Base-by-base conservation (phyloP, 306 rosid species). In the Vigna nakashimae region DNA sequence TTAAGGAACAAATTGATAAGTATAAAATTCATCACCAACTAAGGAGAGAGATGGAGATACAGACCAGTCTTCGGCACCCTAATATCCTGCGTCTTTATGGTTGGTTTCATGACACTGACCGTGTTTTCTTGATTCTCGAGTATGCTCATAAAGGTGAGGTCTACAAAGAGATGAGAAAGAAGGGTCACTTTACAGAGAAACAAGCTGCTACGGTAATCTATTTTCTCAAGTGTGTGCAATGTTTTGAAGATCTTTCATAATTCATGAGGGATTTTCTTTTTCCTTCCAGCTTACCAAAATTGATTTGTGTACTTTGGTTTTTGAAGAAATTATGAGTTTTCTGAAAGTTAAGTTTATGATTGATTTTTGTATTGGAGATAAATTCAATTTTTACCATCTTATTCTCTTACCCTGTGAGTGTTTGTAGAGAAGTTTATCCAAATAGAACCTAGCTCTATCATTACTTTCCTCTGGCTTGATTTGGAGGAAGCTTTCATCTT, bases 141-240 rank as follows among this genome's bases (percentile, higher is more conserved):
- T 93, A 91, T 52, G 97, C 98, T 77, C 89, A 89, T 49, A 88
- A 90, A 38, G 98, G 95, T 13, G 98, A 93, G 88, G 92, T 93
- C 78, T 93, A 91, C 52, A 86, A 78, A 48, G 90, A 88, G 82
- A 82, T 91, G 1, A 82, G 88, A 43, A 87, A 84, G 32, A 80
- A 28, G 9, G 87, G 80, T 0, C 74, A 77, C 79, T 81, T 93
- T 63, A 77, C 78, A 62, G 97, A 93, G 88, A 87, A 82, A 72
- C 86, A 90, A 85, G 96, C 97, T 38, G 96, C 98, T 67, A 90
- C 93, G 36, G 93, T 93, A 83, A 43, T 30, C 32, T 10, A 0
- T 16, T 22, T 69, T 32, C 26, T 32, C 48, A 3, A 62, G 20
- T 30, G 20, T 36, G 28, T 64, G 28, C 14, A 26, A 12, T 4